These are phyloP conservation scores for Stentor coeruleus DNA, from an alignment of 73 alveolate species.

Conservation along the genomic window DNA sequence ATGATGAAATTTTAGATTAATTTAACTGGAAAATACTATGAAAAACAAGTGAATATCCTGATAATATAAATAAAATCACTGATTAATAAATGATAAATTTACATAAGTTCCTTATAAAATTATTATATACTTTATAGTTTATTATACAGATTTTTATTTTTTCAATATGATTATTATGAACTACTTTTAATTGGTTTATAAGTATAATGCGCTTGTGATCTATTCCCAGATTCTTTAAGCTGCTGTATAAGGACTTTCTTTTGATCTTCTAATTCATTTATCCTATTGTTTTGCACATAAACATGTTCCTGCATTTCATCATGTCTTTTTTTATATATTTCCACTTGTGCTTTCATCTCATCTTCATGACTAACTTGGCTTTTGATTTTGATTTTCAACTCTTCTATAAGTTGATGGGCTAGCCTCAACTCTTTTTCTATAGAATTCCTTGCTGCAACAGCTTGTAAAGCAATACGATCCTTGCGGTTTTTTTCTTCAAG, in stretches of 20 bases:
- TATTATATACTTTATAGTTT: too few relatives aligned
- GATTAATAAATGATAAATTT: too few relatives aligned
- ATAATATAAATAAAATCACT: too few relatives aligned
- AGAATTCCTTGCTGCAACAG: constrained; percentile 62
- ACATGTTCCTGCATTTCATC: constrained; percentile 66
- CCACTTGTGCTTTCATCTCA: constrained; percentile 48
- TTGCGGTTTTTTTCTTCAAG: constrained; percentile 49
- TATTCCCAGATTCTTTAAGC: constrained; percentile 51
- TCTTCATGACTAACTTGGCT: constrained; percentile 2
- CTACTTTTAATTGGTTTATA: constrained; percentile 7
- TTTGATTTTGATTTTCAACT: constrained; percentile 30
- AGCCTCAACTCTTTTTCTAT: constrained; percentile 48
- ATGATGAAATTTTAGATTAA: too few relatives aligned
- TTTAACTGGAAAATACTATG: too few relatives aligned
- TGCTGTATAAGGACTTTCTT: constrained; percentile 54
- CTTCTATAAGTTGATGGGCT: constrained; percentile 36
- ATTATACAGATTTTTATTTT: too few relatives aligned
- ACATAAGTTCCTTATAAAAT: too few relatives aligned
- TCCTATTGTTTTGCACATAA: constrained; percentile 53
- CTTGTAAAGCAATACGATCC: constrained; percentile 59
- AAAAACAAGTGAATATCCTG: too few relatives aligned
- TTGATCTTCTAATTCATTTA: constrained; percentile 66
- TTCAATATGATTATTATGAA: not conserved
- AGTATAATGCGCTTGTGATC: constrained; percentile 21
- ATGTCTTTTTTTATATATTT: constrained; percentile 55